These are phyloP conservation scores for Blumeria graminis DNA, from an alignment of 2,329 filamentous ascomycete genomes.

Conservation along the genomic window DNA sequence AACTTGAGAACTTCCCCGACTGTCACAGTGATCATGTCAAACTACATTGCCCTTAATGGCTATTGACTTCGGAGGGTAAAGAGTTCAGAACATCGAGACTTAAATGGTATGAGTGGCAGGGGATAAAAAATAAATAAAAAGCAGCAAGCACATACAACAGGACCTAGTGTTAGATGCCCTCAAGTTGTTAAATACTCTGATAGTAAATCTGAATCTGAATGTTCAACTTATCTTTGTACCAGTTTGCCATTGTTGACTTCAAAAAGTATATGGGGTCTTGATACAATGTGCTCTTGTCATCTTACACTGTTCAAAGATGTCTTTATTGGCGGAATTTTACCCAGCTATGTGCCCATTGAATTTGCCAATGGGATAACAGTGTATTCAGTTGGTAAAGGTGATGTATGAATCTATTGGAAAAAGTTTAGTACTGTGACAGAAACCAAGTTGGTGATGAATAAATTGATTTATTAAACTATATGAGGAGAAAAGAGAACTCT, in stretches of 20 bases:
- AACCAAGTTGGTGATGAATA: too few species aligned
- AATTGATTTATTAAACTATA: too few species aligned
- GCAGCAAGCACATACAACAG: neutral
- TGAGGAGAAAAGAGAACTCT: too few species aligned
- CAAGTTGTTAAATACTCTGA: slow-evolving; percentile 1
- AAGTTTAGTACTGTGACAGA: too few species aligned
- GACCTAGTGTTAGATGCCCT: neutral
- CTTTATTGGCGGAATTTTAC: neutral
- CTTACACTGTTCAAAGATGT: neutral
- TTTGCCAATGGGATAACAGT: neutral
- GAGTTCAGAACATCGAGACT: neutral
- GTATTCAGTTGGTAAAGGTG: neutral
- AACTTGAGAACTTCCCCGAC: too few species aligned
- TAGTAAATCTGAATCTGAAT: neutral
- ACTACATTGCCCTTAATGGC: neutral
- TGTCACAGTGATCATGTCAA: neutral
- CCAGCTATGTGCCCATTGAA: neutral
- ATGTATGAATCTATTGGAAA: neutral
- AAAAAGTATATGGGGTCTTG: neutral
- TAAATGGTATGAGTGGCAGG: neutral
- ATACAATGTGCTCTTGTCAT: slow-evolving; percentile 1
- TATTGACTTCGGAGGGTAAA: neutral
- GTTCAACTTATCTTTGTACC: neutral
- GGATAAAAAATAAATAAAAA: neutral
- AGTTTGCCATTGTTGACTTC: too few species aligned